Conservation (phyloP, 768 basidiomycete species). For the Amanita subjunquillea region DNA sequence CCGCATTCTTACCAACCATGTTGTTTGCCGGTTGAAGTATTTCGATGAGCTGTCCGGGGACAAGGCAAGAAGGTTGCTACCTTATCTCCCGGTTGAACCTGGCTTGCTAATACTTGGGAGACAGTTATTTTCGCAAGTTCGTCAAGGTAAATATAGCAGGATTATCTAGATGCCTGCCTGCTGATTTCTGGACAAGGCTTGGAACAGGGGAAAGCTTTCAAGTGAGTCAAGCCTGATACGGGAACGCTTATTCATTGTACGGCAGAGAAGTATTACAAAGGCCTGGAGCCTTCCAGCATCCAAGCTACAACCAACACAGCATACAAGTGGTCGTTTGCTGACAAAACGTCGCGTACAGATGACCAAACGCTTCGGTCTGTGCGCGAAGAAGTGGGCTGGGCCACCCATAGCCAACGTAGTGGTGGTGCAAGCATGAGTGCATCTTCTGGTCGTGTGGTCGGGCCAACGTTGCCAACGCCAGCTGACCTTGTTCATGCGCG, state of each 20-base stretch:
- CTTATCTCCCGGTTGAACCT: constrained; percentile 7
- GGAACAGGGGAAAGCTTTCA: constrained; percentile 72
- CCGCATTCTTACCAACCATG: constrained; percentile 5
- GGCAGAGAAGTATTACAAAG: constrained; percentile 32
- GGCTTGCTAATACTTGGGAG: constrained; percentile 19
- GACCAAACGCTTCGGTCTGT: constrained; percentile 44
- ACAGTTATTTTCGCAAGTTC: constrained; percentile 88
- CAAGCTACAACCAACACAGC: constrained; percentile 63
- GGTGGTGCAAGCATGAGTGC: constrained; percentile 14
- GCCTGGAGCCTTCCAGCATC: constrained; percentile 43
- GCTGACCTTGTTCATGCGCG: constrained; percentile 62
- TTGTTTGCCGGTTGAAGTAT: constrained; percentile 37
- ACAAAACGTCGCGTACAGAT: constrained; percentile 52
- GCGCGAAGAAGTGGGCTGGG: constrained; percentile 47
- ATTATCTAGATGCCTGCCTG: neutral
- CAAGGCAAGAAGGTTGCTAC: constrained; percentile 58
- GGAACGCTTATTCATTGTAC: constrained; percentile 6
- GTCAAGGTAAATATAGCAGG: constrained; percentile 43
- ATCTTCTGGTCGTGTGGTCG: constrained; percentile 37
- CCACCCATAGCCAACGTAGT: constrained; percentile 21
- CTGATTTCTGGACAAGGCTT: constrained; percentile 34
- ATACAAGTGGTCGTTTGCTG: constrained; percentile 84
- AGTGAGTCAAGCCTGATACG: constrained; percentile 27
- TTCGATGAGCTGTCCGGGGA: constrained; percentile 82
- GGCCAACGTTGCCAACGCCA: constrained; percentile 60